Evolutionary conservation across 2,329 filamentous ascomycete species (phyloP).

Genomic region (Aureobasidium pullulans): DNA sequence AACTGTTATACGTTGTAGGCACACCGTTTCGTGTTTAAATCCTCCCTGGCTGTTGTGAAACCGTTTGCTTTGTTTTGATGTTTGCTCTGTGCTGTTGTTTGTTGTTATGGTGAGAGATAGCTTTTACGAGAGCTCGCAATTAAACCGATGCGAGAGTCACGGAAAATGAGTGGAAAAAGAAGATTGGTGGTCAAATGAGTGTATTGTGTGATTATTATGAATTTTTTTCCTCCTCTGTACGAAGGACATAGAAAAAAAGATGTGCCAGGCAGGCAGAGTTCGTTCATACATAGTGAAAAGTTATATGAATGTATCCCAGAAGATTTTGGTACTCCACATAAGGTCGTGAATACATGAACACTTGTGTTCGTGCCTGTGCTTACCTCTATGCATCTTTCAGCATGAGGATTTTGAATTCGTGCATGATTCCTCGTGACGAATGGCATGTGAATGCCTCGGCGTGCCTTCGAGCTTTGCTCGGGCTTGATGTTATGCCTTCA

Average conservation of each 20-base stretch:
- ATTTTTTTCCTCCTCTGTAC: background rate
- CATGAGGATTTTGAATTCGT: slow-evolving; percentile 10
- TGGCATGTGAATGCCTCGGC: background rate
- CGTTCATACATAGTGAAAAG: background rate
- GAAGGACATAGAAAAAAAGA: background rate
- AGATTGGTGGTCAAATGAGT: background rate
- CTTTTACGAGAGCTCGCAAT: background rate
- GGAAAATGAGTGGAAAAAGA: background rate
- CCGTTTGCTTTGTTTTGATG: slow-evolving; percentile 6
- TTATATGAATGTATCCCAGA: background rate
- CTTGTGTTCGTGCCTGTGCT: background rate
- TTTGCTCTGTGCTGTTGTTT: background rate
- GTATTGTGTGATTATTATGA: background rate
- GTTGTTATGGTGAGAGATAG: background rate
- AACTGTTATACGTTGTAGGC: background rate
- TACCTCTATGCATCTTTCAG: slow-evolving; percentile 11
- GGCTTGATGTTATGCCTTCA: background rate
- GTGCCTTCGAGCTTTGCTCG: slow-evolving; percentile 11
- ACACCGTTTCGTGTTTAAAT: slow-evolving; percentile 8
- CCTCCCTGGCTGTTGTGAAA: background rate
- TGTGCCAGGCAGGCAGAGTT: background rate
- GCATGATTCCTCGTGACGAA: slow-evolving; percentile 2
- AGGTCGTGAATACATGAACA: background rate
- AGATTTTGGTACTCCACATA: background rate
- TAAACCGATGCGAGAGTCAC: background rate